Evolutionary conservation across 768 basidiomycete species (phyloP).

Genomic region (Daedaleopsis nitida): DNA sequence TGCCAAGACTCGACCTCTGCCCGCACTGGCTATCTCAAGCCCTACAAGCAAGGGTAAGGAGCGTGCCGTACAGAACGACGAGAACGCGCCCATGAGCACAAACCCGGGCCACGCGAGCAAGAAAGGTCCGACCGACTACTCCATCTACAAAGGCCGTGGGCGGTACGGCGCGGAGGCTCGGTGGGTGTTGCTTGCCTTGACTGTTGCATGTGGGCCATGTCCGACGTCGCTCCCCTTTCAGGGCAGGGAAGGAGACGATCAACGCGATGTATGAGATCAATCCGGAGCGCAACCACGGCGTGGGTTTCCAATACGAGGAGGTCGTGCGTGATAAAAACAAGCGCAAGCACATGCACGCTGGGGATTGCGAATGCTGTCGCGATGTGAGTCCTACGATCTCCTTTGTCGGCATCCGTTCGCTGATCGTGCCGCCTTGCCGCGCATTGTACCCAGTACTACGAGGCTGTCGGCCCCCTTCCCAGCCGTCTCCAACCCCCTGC

Average conservation of each 20-base stretch:
- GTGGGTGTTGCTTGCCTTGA: conserved; percentile 31
- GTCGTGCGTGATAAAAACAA: conserved; percentile 71
- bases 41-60: conserved; percentile 13
- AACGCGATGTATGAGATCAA: conserved; percentile 71
- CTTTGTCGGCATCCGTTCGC: not conserved
- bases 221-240: conserved; percentile 34
- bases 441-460: conserved; percentile 80
- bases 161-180: conserved; percentile 15
- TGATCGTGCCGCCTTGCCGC: not conserved
- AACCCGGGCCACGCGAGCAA: not conserved
- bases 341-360: conserved; percentile 67
- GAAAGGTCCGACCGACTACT: conserved; percentile 15
- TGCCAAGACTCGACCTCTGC: not conserved
- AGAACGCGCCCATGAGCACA: conserved; percentile 11
- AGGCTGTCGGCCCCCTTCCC: conserved; percentile 73
- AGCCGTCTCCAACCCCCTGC: conserved; percentile 62
- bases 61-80: conserved; percentile 8
- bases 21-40: not conserved
- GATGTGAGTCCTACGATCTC: conserved; percentile 50
- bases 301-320: conserved; percentile 70
- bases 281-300: conserved; percentile 62
- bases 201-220: conserved; percentile 43
- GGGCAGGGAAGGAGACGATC: conserved; percentile 47
- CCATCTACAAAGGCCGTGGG: conserved; percentile 24
- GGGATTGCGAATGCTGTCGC: conserved; percentile 81